phyloP scores from a whole-genome alignment of 306 rosid genomes.

The Trifolium repens region DNA sequence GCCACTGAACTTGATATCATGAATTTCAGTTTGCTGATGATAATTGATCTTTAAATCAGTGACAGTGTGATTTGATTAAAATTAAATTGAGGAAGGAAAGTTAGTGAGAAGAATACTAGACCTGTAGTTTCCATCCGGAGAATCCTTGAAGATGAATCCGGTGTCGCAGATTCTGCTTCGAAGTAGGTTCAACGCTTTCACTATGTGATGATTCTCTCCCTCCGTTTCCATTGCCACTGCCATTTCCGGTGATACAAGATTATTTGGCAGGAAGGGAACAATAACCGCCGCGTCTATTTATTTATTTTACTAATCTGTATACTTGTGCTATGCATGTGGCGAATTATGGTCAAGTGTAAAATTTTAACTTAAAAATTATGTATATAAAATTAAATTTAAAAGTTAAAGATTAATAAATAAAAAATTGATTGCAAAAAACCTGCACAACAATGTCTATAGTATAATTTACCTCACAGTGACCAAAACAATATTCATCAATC shows the following conservation, averaged over 20 bases:
- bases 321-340: no score
- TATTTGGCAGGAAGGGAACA: no score
- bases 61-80: neutral
- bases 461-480: no score
- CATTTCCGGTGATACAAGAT: slow-evolving; percentile 4
- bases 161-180: slow-evolving; percentile 70
- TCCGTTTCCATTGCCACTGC: slow-evolving; percentile 44
- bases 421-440: no score
- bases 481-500: no score
- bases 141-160: slow-evolving; percentile 56
- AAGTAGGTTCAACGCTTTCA: slow-evolving; percentile 60
- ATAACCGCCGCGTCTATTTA: no score
- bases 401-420: no score
- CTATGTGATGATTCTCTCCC: slow-evolving; percentile 50
- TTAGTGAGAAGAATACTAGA: neutral
- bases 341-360: no score
- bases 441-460: no score
- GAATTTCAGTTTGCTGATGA: slow-evolving; percentile 76
- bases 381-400: no score
- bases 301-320: no score
- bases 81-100: slow-evolving; percentile 3
- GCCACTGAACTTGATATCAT: slow-evolving; percentile 77
- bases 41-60: slow-evolving; percentile 2
- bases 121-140: slow-evolving; percentile 72
- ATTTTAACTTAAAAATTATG: no score